A percentile compares a stretch with the other conserved stretches of the same genome.
phyloP scores from a whole-genome alignment of 202 grass and related monocot genomes.

The Elaeis oleifera region DNA sequence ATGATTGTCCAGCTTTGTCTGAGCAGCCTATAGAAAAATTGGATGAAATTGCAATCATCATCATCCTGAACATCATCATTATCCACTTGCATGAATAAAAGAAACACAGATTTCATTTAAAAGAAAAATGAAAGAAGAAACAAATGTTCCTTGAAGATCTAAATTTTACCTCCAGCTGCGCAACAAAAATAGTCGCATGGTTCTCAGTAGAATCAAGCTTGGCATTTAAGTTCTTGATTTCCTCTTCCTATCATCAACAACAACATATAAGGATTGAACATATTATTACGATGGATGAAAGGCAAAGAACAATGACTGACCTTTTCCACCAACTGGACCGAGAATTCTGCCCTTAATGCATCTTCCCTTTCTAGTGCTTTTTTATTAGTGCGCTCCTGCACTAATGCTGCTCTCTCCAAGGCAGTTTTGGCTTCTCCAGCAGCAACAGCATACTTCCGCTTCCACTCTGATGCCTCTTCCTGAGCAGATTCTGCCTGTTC shows the following conservation, averaged over 20 bases:
- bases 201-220: slow-evolving; percentile 75
- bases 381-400: slow-evolving; percentile 88
- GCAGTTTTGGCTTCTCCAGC: slow-evolving; percentile 65
- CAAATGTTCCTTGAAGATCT: background rate
- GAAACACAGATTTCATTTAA: too few species aligned
- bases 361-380: slow-evolving; percentile 97
- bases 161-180: slow-evolving; percentile 54
- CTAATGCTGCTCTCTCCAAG: slow-evolving; percentile 82
- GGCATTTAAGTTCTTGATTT: slow-evolving; percentile 57
- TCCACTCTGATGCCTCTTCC: slow-evolving; percentile 97
- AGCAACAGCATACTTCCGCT: slow-evolving; percentile 83
- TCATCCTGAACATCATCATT: background rate
- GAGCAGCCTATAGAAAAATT: slow-evolving; percentile 41
- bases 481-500: slow-evolving; percentile 91
- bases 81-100: too few species aligned
- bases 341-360: slow-evolving; percentile 62
- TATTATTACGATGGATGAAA: background rate
- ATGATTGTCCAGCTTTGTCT: slow-evolving; percentile 57
- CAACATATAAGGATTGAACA: slow-evolving; percentile 6
- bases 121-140: too few species aligned
- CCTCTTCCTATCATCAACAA: slow-evolving; percentile 56
- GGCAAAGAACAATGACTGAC: slow-evolving; percentile 26
- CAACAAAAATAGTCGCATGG: slow-evolving; percentile 49
- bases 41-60: slow-evolving; percentile 2
- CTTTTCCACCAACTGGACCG: slow-evolving; percentile 64